Conservation (phyloP, 2,329 filamentous ascomycete genomes). For the Camillea tinctor region DNA sequence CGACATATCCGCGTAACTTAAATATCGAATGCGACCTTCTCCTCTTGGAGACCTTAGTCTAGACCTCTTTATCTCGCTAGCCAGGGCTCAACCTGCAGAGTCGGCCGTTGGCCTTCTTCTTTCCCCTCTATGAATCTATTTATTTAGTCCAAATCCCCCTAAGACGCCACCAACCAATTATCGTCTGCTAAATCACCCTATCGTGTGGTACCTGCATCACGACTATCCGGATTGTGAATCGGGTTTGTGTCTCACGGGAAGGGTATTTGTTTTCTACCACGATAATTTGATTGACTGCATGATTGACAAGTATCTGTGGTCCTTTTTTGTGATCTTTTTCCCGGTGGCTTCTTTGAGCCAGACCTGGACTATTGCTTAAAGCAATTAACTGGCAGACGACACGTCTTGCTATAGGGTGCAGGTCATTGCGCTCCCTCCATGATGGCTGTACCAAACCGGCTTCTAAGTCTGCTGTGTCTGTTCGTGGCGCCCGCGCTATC, state of each 20-base stretch:
- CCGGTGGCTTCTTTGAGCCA: background rate
- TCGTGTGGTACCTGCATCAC: background rate
- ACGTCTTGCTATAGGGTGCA: background rate
- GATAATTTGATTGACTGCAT: background rate
- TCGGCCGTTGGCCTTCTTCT: background rate
- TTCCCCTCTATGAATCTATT: background rate
- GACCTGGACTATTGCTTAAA: background rate
- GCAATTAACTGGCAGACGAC: background rate
- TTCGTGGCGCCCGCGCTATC: constrained; percentile 5
- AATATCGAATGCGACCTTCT: background rate
- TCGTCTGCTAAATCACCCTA: background rate
- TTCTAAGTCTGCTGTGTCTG: constrained; percentile 3
- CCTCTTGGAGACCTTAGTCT: background rate
- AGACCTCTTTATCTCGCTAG: background rate
- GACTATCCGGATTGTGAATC: background rate
- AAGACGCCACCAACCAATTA: background rate
- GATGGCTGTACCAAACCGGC: background rate
- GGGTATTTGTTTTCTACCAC: background rate
- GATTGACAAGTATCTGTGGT: background rate
- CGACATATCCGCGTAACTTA: background rate
- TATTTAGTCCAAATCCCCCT: background rate
- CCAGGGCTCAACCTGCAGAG: background rate
- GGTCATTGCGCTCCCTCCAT: background rate
- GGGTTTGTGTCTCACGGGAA: background rate
- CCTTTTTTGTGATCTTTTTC: background rate